Conservation (phyloP, 768 basidiomycete genomes). For the Fomitopsis pulvina region DNA sequence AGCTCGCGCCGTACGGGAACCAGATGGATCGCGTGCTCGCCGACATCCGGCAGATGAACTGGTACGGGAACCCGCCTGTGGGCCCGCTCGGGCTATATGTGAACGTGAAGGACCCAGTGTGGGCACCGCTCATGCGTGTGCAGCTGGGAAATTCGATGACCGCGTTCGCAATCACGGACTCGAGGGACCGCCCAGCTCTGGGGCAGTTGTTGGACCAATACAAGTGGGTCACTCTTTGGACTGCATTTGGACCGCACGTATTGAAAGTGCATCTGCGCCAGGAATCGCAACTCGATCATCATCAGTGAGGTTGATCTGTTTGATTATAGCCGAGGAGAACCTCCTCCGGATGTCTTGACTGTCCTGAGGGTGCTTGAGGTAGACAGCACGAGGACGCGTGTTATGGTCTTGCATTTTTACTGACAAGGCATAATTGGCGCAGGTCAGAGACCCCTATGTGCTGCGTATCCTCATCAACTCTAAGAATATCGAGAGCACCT, state of each 20-base stretch:
- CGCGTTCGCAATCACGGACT: constrained; percentile 70
- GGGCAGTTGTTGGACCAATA: constrained; percentile 45
- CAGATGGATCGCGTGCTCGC: constrained; percentile 54
- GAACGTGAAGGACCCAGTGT: constrained; percentile 62
- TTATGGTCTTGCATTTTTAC: not conserved
- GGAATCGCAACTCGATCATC: constrained; percentile 45
- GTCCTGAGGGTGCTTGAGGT: constrained; percentile 81
- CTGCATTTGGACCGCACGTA: not conserved
- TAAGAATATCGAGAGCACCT: constrained; percentile 58
- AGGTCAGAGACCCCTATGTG: constrained; percentile 75
- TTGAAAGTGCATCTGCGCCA: constrained; percentile 17
- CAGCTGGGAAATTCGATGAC: constrained; percentile 54
- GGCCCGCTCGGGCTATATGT: constrained; percentile 81
- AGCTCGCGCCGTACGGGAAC: constrained; percentile 53
- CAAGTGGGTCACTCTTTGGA: constrained; percentile 52
- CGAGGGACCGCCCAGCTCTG: constrained; percentile 52
- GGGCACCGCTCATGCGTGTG: constrained; percentile 58
- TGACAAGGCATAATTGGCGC: constrained; percentile 9
- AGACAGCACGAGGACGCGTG: constrained; percentile 15
- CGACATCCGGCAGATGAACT: constrained; percentile 41
- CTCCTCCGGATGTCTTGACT: constrained; percentile 54
- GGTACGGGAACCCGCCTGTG: constrained; percentile 62
- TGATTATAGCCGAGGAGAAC: constrained; percentile 73
- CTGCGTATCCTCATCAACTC: constrained; percentile 78
- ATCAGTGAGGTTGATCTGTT: constrained; percentile 72